Conservation (phyloP, 2,329 filamentous ascomycete genomes). For the Nigrospora osmanthi region DNA sequence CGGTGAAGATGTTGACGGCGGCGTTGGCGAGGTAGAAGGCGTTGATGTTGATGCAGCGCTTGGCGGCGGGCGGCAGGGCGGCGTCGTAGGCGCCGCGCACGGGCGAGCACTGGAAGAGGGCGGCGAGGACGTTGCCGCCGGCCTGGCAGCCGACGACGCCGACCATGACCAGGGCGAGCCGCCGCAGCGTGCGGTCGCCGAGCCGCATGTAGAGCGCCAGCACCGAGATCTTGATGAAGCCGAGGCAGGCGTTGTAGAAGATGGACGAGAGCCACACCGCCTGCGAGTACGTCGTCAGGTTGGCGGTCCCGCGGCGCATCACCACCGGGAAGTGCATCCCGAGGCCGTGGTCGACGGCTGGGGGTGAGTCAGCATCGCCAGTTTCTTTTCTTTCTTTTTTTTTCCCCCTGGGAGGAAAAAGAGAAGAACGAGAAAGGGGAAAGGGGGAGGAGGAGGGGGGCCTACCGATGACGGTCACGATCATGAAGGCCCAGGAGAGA, state of each 20-base stretch:
- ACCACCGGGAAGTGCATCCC: conserved; percentile 6
- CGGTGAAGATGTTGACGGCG: conserved; percentile 36
- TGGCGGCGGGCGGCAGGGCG: conserved; percentile 12
- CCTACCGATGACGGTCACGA: conserved; percentile 1
- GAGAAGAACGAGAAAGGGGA: too few relatives aligned
- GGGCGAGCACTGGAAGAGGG: conserved; percentile 34
- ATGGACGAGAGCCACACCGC: conserved; percentile 35
- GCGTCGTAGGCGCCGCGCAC: conserved; percentile 28
- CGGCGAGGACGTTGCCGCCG: conserved; percentile 27
- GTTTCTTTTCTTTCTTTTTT: too few relatives aligned
- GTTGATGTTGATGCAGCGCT: conserved; percentile 34
- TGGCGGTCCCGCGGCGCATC: conserved; percentile 9
- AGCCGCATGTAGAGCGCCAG: conserved; percentile 35
- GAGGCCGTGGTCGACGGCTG: conserved; percentile 6
- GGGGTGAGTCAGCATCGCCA: background rate
- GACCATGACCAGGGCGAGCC: conserved; percentile 28
- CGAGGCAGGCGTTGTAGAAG: conserved; percentile 37
- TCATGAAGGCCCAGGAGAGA: conserved; percentile 6
- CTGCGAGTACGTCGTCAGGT: conserved; percentile 10
- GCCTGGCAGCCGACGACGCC: conserved; percentile 30
- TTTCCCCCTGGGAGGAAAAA: background rate
- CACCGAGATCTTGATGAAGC: conserved; percentile 39
- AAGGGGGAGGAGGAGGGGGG: background rate
- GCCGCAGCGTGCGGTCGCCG: conserved; percentile 26
- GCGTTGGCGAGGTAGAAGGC: conserved; percentile 39